phyloP scores from a whole-genome alignment of 208 protist genomes.

The Trypanosoma conorhini region DNA sequence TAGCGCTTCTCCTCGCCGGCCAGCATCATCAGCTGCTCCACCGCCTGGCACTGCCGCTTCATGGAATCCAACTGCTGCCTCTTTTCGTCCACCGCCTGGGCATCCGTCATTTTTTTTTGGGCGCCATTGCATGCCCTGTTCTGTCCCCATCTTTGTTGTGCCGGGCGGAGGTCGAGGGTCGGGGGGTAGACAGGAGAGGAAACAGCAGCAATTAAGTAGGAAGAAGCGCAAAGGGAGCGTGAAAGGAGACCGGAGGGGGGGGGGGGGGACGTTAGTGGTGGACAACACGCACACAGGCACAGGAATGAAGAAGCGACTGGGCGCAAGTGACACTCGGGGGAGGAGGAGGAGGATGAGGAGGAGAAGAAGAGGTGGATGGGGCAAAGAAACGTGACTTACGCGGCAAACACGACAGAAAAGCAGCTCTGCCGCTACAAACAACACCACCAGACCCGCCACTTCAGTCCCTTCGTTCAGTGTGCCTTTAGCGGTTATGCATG shows the following conservation, averaged over 20 bases:
- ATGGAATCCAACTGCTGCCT: constrained; percentile 54
- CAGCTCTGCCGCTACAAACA: not conserved
- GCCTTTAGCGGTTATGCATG: constrained; percentile 56
- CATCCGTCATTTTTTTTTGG: constrained; percentile 56
- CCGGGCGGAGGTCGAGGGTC: not conserved
- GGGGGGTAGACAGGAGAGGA: not conserved
- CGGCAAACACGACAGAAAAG: not conserved
- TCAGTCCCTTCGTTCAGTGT: not conserved
- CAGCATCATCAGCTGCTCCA: constrained; percentile 84
- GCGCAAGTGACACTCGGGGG: no score
- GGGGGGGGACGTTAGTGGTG: not conserved
- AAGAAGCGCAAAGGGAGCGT: not conserved
- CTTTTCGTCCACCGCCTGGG: constrained; percentile 69
- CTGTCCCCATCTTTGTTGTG: not conserved
- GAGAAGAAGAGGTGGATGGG: not conserved
- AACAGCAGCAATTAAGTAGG: not conserved
- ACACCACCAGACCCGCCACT: not conserved
- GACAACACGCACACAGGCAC: not conserved
- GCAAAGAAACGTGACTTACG: not conserved
- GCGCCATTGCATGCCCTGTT: constrained; percentile 15
- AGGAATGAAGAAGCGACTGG: not conserved
- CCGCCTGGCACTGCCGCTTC: constrained; percentile 57
- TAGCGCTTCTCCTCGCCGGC: constrained; percentile 68
- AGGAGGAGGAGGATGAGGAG: not conserved
- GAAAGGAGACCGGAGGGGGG: constrained; percentile 1